A percentile compares a stretch with the other conserved stretches of the same genome.
phyloP scores from a whole-genome alignment of 345 rosid species.

The Camelina laxa region DNA sequence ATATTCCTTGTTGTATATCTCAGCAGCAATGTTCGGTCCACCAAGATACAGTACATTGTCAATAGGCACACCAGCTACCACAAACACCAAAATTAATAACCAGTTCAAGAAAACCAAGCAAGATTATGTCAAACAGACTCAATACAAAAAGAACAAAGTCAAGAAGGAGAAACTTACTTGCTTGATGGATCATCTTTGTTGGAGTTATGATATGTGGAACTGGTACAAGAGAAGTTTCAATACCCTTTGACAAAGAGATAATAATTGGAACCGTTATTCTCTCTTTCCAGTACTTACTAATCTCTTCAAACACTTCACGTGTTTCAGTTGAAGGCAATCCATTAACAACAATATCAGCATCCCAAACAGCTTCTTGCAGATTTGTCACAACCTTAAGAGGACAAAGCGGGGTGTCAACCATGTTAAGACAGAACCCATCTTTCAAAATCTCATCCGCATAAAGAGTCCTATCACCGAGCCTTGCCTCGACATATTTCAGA shows the following conservation, averaged over 20 bases:
- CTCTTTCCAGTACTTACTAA: slow-evolving; percentile 87
- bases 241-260: slow-evolving; percentile 88
- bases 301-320: slow-evolving; percentile 80
- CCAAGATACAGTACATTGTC: slow-evolving; percentile 95
- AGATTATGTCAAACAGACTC: background rate
- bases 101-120: slow-evolving; percentile 10
- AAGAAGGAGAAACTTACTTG: slow-evolving; percentile 62
- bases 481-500: slow-evolving; percentile 92
- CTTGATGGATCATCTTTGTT: slow-evolving; percentile 86
- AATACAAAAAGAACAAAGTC: slow-evolving; percentile 11
- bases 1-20: slow-evolving; percentile 89
- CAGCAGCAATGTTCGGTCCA: slow-evolving; percentile 98
- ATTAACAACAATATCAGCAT: slow-evolving; percentile 93
- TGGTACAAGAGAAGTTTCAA: slow-evolving; percentile 84
- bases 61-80: slow-evolving; percentile 73
- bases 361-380: slow-evolving; percentile 98
- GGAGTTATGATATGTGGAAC: slow-evolving; percentile 90
- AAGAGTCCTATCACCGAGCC: slow-evolving; percentile 89
- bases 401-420: slow-evolving; percentile 92
- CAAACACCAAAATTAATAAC: slow-evolving; percentile 10
- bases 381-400: slow-evolving; percentile 95
- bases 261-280: slow-evolving; percentile 75
- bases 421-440: slow-evolving; percentile 96
- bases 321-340: slow-evolving; percentile 97
- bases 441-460: slow-evolving; percentile 90